phyloP scores from a whole-genome alignment of 768 basidiomycete genomes.

The Suillus fuscotomentosus region DNA sequence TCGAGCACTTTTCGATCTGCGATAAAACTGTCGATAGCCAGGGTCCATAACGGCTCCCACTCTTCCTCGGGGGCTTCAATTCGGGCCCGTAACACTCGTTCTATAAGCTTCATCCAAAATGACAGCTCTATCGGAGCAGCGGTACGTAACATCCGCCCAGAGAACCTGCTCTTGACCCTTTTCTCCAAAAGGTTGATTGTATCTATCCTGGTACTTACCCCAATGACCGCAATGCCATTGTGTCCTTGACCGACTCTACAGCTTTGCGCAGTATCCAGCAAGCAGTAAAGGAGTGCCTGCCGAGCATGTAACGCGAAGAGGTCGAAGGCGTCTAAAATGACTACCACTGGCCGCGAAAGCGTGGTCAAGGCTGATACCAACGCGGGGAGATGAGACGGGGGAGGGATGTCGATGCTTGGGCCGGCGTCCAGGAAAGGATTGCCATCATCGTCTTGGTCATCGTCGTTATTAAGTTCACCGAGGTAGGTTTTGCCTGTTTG shows the following conservation, averaged over 20 bases:
- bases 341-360: conserved; percentile 72
- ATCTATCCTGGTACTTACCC: conserved; percentile 84
- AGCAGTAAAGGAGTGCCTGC: conserved; percentile 91
- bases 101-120: conserved; percentile 52
- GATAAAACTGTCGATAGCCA: conserved; percentile 56
- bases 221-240: conserved; percentile 82
- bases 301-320: conserved; percentile 89
- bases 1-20: conserved; percentile 44
- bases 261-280: conserved; percentile 92
- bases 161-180: conserved; percentile 96
- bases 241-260: conserved; percentile 57
- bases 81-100: conserved; percentile 38
- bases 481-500: conserved; percentile 69
- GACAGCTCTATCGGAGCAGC: conserved; percentile 52
- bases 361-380: conserved; percentile 78
- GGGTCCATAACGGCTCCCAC: conserved; percentile 63
- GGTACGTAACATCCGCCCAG: conserved; percentile 83
- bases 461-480: conserved; percentile 37
- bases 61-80: conserved; percentile 35
- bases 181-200: conserved; percentile 91
- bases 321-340: conserved; percentile 92
- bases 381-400: conserved; percentile 68
- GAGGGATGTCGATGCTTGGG: conserved; percentile 44
- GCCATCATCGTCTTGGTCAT: conserved; percentile 26
- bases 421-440: conserved; percentile 50